Base-by-base conservation (phyloP, 257 asterid species). In the Striga asiatica region DNA sequence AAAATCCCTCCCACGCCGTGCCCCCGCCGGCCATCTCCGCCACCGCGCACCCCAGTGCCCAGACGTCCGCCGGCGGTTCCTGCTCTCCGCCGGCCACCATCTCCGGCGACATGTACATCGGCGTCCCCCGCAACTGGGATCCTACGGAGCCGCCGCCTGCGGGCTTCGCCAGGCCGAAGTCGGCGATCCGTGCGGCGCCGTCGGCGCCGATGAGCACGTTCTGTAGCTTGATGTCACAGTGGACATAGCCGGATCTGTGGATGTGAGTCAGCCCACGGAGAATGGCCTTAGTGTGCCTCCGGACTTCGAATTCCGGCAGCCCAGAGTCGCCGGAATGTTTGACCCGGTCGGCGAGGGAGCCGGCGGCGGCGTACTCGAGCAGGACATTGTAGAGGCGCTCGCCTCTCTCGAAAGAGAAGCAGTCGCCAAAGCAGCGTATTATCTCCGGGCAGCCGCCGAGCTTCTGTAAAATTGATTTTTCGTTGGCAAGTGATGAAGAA, bases 361-460 rank as follows among this genome's bases (percentile, higher is more conserved):
- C 84, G 12, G 75, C 78, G 50, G 75, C 23, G 6, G 76, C 84
- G 10, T n/a, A n/a, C n/a, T n/a, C n/a, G n/a, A n/a, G n/a, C n/a
- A n/a, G n/a, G n/a, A n/a, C n/a, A n/a, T n/a, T n/a, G n/a, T n/a
- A n/a, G n/a, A n/a, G n/a, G n/a, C n/a, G n/a, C n/a, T n/a, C n/a
- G n/a, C n/a, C n/a, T n/a, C n/a, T n/a, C n/a, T n/a, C n/a, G n/a
- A n/a, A n/a, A n/a, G n/a, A n/a, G n/a, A n/a, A n/a, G n/a, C n/a
- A n/a, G n/a, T n/a, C n/a, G n/a, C n/a, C n/a, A n/a, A n/a, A n/a
- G n/a, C n/a, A n/a, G n/a, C n/a, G n/a, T n/a, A n/a, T n/a, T n/a
- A n/a, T n/a, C n/a, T n/a, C n/a, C n/a, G n/a, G n/a, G n/a, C n/a
- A n/a, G n/a, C n/a, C n/a, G n/a, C n/a, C n/a, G n/a, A n/a, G n/a